A percentile compares a stretch with the other conserved stretches of the same genome.
phyloP scores from a whole-genome alignment of 306 rosid species.

The Medicago lupulina region DNA sequence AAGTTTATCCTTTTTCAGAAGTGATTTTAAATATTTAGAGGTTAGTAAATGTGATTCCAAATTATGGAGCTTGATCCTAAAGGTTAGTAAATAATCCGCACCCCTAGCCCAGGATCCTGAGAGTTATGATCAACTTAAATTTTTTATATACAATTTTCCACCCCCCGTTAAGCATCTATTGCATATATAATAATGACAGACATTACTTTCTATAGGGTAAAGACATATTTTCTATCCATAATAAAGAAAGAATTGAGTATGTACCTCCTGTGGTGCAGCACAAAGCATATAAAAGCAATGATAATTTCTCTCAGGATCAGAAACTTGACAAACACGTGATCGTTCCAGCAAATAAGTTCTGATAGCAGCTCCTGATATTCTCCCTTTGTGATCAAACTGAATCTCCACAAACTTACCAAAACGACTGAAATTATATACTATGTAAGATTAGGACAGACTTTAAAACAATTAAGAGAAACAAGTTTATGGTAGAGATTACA shows the following conservation, averaged over 20 bases:
- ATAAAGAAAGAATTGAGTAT: background rate
- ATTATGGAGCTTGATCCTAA: too few relatives aligned
- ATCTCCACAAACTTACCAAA: conserved; percentile 99
- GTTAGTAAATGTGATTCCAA: background rate
- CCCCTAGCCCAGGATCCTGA: too few relatives aligned
- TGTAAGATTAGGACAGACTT: conserved; percentile 47
- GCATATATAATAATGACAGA: too few relatives aligned
- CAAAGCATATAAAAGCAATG: conserved; percentile 99
- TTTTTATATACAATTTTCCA: too few relatives aligned
- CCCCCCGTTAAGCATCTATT: too few relatives aligned
- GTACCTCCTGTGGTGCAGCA: conserved; percentile 88
- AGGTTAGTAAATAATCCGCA: too few relatives aligned
- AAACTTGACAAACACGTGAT: conserved; percentile 97
- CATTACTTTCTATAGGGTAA: too few relatives aligned
- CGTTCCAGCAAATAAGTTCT: conserved; percentile 90
- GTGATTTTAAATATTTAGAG: background rate
- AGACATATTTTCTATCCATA: background rate
- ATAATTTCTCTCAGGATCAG: conserved; percentile 97
- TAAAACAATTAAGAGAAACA: conserved; percentile 33
- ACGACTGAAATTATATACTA: conserved; percentile 73
- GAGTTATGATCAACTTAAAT: background rate
- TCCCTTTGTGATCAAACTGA: conserved; percentile 80
- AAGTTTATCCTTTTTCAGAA: background rate
- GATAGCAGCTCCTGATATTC: conserved; percentile 99
- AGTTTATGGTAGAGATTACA: background rate